Percentiles rank a stretch among this genome's conserved stretches.
Conservation (phyloP, 495 filamentous ascomycete genomes). For the Tuber umbilicatum region DNA sequence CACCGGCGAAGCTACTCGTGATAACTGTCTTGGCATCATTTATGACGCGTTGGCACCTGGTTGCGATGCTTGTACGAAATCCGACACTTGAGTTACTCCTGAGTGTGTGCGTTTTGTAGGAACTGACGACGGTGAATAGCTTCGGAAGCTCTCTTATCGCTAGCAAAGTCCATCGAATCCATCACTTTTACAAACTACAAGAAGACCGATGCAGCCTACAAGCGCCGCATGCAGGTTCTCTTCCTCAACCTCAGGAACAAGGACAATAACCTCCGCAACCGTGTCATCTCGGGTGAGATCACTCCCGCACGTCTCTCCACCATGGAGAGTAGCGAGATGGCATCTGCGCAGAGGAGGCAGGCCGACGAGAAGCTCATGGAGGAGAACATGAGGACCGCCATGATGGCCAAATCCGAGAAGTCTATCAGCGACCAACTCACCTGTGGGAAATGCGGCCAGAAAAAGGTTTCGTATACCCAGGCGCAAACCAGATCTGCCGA, state of each 20-base stretch:
- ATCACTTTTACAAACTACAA: conserved; percentile 63
- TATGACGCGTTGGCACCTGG: conserved; percentile 73
- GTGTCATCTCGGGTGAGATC: conserved; percentile 69
- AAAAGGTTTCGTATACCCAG: conserved; percentile 89
- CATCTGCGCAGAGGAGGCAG: conserved; percentile 61
- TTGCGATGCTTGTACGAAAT: conserved; percentile 48
- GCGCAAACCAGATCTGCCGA: conserved; percentile 93
- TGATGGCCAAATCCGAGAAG: conserved; percentile 82
- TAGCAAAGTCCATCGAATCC: conserved; percentile 62
- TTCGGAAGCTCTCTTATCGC: conserved; percentile 47
- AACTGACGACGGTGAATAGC: conserved; percentile 26
- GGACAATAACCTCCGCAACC: conserved; percentile 68
- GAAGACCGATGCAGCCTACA: conserved; percentile 66
- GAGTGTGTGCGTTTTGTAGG: not conserved
- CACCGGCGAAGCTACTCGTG: conserved; percentile 63
- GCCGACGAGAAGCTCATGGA: conserved; percentile 64
- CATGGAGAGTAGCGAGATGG: conserved; percentile 60
- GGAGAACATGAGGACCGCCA: conserved; percentile 91
- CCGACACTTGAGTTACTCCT: conserved; percentile 5
- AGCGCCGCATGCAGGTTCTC: conserved; percentile 77
- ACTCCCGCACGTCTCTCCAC: conserved; percentile 62
- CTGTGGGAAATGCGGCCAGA: conserved; percentile 83
- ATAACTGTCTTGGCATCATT: conserved; percentile 80
- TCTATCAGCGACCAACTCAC: conserved; percentile 76
- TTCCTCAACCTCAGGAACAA: conserved; percentile 92